Base-by-base conservation (phyloP, 1,139 yeast species). In the Candida gigantensis region DNA sequence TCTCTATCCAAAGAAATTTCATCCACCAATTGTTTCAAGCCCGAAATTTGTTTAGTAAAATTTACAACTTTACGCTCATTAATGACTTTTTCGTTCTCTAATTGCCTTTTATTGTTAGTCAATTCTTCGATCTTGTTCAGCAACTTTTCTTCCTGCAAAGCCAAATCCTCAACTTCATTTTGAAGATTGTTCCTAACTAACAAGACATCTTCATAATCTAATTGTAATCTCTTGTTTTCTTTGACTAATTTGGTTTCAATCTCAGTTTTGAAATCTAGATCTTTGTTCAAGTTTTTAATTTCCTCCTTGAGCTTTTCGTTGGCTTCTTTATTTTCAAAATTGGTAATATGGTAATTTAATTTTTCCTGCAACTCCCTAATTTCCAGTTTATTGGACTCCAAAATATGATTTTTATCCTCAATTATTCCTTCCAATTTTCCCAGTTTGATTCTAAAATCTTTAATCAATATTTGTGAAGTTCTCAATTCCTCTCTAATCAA, bases 171-270 rank as follows among this genome's bases (percentile, higher is more conserved):
- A 34, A 77, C 67, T 41, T 80, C 81, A 23, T 68, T 62, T 36
- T 79, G 81, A 26, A 77, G 63, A 12, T 75, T 72, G 6, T 68
- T 60, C 37, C 72, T 71, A 39, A 71, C 76, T 17, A 65, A 60
- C 26, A 60, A 57, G 42, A 79, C 58, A 5, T 78, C 75, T 44
- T 84, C 89, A 36, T 79, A 61, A 43, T 83, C 84, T 46, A 81
- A 72, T 32, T 76, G 77, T 25, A 81, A 58, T 32, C 77, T 76
- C 38, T 84, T 80, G 46, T 81, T 70, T 37, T 79, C 83, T 49
- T 81, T 84, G 39, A 80, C 77, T 37, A 84, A 58, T 23, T 75
- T 77, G 0, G 87, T 77, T 59, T 84, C 92, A 28, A 68, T 71
- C 47, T 79, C 78, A 58, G 81, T 68, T 46, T 75, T 72, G 46